Evolutionary conservation across 495 filamentous ascomycete genomes (phyloP).

Genomic region (Trypethelium eluteriae): DNA sequence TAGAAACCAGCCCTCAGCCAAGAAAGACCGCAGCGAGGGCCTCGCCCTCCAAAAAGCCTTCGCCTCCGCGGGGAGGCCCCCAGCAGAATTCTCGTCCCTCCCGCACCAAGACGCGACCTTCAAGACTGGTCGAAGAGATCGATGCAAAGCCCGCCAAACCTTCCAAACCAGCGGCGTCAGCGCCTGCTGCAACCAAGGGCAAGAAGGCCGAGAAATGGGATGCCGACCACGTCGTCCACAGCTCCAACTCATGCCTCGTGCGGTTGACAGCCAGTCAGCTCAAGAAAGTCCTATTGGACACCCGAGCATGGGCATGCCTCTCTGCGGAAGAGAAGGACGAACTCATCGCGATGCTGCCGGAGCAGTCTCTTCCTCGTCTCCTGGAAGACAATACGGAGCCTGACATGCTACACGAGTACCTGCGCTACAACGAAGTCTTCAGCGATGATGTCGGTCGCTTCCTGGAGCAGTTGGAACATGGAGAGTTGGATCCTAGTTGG

Average conservation of each 20-base stretch:
- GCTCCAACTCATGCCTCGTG: conserved; percentile 11
- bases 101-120: not conserved
- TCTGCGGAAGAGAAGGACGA: not conserved
- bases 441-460: conserved; percentile 51
- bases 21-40: not conserved
- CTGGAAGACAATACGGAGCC: conserved; percentile 36
- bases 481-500: conserved; percentile 61
- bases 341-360: conserved; percentile 5
- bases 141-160: not conserved
- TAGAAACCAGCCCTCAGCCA: not conserved
- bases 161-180: not conserved
- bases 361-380: conserved; percentile 6
- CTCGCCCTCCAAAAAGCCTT: not conserved
- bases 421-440: conserved; percentile 43
- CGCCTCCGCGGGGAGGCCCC: not conserved
- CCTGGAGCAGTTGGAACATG: conserved; percentile 53
- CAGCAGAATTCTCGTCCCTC: not conserved
- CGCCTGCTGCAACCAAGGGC: not conserved
- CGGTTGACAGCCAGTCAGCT: conserved; percentile 19
- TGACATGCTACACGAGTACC: conserved; percentile 38
- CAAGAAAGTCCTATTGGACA: conserved; percentile 21
- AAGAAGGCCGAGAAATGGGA: conserved; percentile 10
- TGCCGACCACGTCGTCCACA: conserved; percentile 17
- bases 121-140: not conserved
- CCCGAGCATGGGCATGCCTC: conserved; percentile 22